phyloP scores from a whole-genome alignment of 2,329 filamentous ascomycete species.

The Chaetomium globosum region DNA sequence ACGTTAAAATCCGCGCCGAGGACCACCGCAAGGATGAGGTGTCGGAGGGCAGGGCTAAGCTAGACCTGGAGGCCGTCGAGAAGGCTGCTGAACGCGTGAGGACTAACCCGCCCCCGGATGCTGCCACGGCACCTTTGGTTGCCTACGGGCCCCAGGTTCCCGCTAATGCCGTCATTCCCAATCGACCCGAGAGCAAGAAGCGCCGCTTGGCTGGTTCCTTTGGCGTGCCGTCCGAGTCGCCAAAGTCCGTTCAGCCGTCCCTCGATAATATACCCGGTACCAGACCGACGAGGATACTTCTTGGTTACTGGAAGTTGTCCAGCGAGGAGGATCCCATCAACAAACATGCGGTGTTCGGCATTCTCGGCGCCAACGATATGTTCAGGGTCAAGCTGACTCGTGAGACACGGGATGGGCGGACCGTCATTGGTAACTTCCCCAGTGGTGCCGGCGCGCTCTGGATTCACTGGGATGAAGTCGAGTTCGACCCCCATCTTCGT shows the following conservation, averaged over 20 bases:
- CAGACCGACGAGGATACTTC: slow-evolving; percentile 59
- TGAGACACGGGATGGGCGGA: slow-evolving; percentile 62
- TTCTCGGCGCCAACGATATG: slow-evolving; percentile 65
- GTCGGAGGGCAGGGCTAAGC: slow-evolving; percentile 45
- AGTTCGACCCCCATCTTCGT: slow-evolving; percentile 59
- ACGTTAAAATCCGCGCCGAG: slow-evolving; percentile 58
- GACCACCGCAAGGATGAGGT: slow-evolving; percentile 40
- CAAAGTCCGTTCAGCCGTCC: slow-evolving; percentile 20
- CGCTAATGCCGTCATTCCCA: slow-evolving; percentile 44
- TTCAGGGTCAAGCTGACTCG: slow-evolving; percentile 65
- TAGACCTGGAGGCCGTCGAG: slow-evolving; percentile 50
- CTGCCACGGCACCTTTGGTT: slow-evolving; percentile 46
- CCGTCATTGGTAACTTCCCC: slow-evolving; percentile 63
- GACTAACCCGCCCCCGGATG: slow-evolving; percentile 49
- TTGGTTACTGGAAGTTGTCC: slow-evolving; percentile 63
- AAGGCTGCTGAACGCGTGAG: slow-evolving; percentile 52
- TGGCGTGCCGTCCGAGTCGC: slow-evolving; percentile 18
- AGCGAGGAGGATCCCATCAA: slow-evolving; percentile 51
- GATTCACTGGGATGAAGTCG: slow-evolving; percentile 65
- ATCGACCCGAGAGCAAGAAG: slow-evolving; percentile 50
- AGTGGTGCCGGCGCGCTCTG: slow-evolving; percentile 62
- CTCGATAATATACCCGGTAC: slow-evolving; percentile 54
- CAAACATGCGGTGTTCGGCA: slow-evolving; percentile 65
- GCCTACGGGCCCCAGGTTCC: slow-evolving; percentile 57
- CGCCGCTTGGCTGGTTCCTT: slow-evolving; percentile 46